Conservation (phyloP, 148 eudicot species). For the Amaranthus palmeri region DNA sequence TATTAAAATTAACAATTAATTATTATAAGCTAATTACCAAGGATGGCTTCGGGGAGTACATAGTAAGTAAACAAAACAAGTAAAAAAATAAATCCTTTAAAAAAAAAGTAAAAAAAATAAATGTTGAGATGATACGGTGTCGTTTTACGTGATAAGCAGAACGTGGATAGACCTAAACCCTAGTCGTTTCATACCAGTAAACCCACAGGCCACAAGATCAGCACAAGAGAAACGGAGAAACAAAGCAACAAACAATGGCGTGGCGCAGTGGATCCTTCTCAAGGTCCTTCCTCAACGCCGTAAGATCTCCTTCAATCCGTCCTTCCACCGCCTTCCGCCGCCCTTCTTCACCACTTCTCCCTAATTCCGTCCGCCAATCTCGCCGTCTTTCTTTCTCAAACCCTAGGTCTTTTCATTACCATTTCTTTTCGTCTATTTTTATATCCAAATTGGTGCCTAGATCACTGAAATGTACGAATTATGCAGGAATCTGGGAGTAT, state of each 20-base stretch:
- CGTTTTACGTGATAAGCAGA: no score
- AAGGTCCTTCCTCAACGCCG: conserved; percentile 36
- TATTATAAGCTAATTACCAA: no score
- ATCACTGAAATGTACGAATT: background rate
- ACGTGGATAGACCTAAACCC: no score
- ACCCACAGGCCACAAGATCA: no score
- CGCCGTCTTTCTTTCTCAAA: conserved; percentile 31
- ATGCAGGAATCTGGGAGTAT: conserved; percentile 31
- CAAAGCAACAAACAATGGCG: conserved; percentile 19
- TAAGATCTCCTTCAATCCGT: conserved; percentile 28
- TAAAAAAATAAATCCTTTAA: no score
- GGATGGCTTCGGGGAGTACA: no score
- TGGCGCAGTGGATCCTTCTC: conserved; percentile 46
- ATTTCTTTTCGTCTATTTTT: background rate
- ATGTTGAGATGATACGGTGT: no score
- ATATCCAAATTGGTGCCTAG: background rate
- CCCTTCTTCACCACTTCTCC: conserved; percentile 25
- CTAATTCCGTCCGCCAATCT: conserved; percentile 21
- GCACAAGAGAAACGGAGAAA: background rate
- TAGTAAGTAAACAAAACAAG: no score
- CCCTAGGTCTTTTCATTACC: conserved; percentile 24
- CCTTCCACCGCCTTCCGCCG: conserved; percentile 28
- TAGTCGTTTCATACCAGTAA: no score
- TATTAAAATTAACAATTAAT: no score
- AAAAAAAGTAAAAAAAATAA: no score